Evolutionary conservation across 805 yeast genomes (phyloP), one percentile per base, ranked within the genome.

Genomic region (Metschnikowia bowlesiae): DNA sequence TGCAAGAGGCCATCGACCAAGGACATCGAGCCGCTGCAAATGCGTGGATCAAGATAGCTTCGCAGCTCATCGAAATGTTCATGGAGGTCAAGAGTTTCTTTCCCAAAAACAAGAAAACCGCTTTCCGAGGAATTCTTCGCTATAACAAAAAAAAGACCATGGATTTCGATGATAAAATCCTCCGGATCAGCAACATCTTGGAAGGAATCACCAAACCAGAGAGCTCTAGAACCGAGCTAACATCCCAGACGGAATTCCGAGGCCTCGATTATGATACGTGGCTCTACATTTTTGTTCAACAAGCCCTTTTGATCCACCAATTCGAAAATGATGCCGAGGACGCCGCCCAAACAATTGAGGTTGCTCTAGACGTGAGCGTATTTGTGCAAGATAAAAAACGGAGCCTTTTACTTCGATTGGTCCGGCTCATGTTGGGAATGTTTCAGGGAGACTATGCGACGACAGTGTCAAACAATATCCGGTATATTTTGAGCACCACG

Each of bases 241-340:
- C 83, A 0, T 78, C 87, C 0, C 76, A 76, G 10, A 72, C 74
- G 0, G 84, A 79, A 58, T 87, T 86, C 61, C 75, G 96, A 50
- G 97, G 96, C 0, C 68, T 90, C 18, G 70, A 75, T 3, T 87
- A 87, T 64, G 87, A 85, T 36, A 78, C 78, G 35, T 94, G 99
- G 99, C 89, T 89, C 65, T 82, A 80, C 54, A 71, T 92, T 6
- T 88, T 90, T 60, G 84, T 90, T 80, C 86, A 85, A 60, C 82
- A 86, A 58, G 84, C 96, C 0, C 65, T 92, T 34, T 75, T 83
- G 26, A 75, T 86, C 45, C 83, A 89, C 0, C 77, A 76, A 53
- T 79, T 75, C 60, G 83, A 82, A 26, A 84, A 82, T 58, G 92
- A 96, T 7, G 67, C 78, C 43, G 80, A 84, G 41, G 66, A 67